Evolutionary conservation across 306 rosid species (phyloP).

Genomic region (Fragaria ananassa): DNA sequence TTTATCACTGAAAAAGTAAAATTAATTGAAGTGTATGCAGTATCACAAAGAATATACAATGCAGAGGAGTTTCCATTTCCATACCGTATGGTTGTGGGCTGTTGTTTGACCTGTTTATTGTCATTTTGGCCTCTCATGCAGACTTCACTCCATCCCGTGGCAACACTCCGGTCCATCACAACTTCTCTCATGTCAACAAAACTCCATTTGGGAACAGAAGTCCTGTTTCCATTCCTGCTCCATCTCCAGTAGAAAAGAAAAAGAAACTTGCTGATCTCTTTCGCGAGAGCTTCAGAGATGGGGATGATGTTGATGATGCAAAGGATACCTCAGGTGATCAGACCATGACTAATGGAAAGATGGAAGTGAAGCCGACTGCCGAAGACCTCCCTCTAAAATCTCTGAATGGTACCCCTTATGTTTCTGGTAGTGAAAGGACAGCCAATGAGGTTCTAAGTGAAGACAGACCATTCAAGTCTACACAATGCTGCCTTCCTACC

Average conservation of each 20-base stretch:
- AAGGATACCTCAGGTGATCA: conserved; percentile 1
- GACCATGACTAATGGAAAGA: conserved; percentile 17
- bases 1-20: neutral
- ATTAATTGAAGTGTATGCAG: neutral
- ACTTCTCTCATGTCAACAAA: conserved; percentile 32
- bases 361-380: conserved; percentile 33
- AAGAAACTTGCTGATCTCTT: conserved; percentile 74
- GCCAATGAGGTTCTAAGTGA: conserved; percentile 30
- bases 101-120: conserved; percentile 17
- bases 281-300: conserved; percentile 50
- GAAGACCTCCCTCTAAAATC: conserved; percentile 44
- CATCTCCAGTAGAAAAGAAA: conserved; percentile 58
- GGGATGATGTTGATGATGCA: conserved; percentile 16
- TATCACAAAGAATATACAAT: conserved; percentile 5
- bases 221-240: conserved; percentile 30
- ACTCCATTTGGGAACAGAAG: conserved; percentile 31
- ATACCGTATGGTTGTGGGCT: neutral
- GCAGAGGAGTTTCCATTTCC: neutral
- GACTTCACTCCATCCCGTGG: conserved; percentile 88
- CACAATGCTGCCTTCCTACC: conserved; percentile 75
- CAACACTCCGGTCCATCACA: conserved; percentile 63
- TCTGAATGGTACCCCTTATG: conserved; percentile 45
- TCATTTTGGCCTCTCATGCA: conserved; percentile 26
- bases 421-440: conserved; percentile 63
- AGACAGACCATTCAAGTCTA: conserved; percentile 45